A percentile compares a stretch with the other conserved stretches of the same genome.
Evolutionary conservation across 2,329 filamentous ascomycete species (phyloP).

Genomic region (Zasmidium citrigriseum): DNA sequence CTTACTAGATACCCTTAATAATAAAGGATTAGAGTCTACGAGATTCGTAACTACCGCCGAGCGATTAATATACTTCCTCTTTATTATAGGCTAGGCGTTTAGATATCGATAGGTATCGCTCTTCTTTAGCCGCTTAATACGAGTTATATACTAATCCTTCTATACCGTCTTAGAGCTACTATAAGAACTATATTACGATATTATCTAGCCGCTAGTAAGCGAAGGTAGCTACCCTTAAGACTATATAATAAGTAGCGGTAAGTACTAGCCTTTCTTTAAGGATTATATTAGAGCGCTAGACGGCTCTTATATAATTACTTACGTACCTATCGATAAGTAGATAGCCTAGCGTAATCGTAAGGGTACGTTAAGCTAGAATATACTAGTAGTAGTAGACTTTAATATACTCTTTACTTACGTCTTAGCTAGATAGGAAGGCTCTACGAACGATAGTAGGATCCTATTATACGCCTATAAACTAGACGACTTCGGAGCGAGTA

Average conservation of each 20-base stretch:
- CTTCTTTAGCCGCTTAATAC: neutral
- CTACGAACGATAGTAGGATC: neutral
- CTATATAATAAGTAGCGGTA: neutral
- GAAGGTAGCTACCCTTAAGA: neutral
- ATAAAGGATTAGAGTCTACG: too few relatives aligned
- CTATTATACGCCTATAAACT: neutral
- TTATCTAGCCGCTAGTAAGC: neutral
- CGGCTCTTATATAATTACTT: neutral
- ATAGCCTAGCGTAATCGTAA: neutral
- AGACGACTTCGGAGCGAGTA: neutral
- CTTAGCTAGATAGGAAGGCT: slow-evolving; percentile 1
- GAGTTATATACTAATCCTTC: neutral
- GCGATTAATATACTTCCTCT: neutral
- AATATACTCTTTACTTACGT: slow-evolving; percentile 3
- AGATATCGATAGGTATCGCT: neutral
- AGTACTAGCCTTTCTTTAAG: slow-evolving; percentile 3
- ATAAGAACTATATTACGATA: neutral
- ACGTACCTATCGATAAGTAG: neutral
- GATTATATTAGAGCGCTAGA: slow-evolving; percentile 1
- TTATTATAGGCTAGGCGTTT: neutral
- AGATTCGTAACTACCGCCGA: neutral
- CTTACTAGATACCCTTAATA: neutral
- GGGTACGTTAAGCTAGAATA: neutral
- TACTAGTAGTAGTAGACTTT: slow-evolving; percentile 1
- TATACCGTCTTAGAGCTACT: neutral